Evolutionary conservation across 257 asterid species (phyloP).

Genomic region (Handroanthus guayacan): DNA sequence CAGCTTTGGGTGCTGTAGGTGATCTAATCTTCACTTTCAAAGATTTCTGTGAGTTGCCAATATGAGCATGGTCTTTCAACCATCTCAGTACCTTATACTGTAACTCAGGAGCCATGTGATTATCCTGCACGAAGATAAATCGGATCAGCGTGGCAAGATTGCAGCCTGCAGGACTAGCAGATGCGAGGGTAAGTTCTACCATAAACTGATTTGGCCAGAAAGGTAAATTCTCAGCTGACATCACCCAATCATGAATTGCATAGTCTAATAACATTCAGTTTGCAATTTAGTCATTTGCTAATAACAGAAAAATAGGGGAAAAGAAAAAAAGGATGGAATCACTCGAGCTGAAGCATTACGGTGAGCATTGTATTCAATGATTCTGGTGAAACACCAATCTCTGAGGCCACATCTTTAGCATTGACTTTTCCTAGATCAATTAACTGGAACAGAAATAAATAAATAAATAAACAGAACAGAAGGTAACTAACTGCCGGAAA

Average conservation of each 20-base stretch:
- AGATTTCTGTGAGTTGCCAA: slow-evolving; percentile 60
- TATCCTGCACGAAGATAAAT: slow-evolving; percentile 61
- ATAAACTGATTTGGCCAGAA: background rate
- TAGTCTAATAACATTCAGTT: slow-evolving; percentile 27
- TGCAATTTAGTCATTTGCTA: slow-evolving; percentile 29
- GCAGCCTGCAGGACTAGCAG: slow-evolving; percentile 5
- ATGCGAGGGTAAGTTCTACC: background rate
- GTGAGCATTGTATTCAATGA: slow-evolving; percentile 60
- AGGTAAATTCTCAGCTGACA: slow-evolving; percentile 22
- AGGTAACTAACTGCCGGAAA: slow-evolving; percentile 25
- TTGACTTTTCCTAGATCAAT: slow-evolving; percentile 80
- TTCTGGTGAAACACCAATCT: slow-evolving; percentile 80
- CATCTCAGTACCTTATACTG: slow-evolving; percentile 70
- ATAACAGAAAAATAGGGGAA: slow-evolving; percentile 9
- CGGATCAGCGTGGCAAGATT: slow-evolving; percentile 11
- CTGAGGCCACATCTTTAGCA: slow-evolving; percentile 71
- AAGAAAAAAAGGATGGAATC: slow-evolving; percentile 25
- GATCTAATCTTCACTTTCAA: slow-evolving; percentile 59
- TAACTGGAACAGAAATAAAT: slow-evolving; percentile 53
- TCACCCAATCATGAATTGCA: background rate
- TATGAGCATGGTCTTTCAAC: slow-evolving; percentile 73
- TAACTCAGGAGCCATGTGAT: slow-evolving; percentile 58
- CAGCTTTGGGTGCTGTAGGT: slow-evolving; percentile 44
- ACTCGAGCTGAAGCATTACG: slow-evolving; percentile 58
- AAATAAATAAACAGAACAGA: background rate